Evolutionary conservation across 306 rosid species (phyloP).

Genomic region (Mimosa pudica): DNA sequence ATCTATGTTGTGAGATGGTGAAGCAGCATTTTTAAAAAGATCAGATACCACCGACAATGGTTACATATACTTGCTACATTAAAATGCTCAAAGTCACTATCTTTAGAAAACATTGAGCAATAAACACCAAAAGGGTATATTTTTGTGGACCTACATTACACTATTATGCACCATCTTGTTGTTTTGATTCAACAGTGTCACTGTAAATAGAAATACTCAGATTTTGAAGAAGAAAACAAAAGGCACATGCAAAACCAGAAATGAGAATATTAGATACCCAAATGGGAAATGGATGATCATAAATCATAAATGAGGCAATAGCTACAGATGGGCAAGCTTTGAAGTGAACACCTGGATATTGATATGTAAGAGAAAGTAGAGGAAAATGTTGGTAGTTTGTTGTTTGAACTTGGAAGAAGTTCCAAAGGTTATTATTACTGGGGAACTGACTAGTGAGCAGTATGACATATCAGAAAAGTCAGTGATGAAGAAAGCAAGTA

Average conservation of each 20-base stretch:
- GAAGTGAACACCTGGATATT: neutral
- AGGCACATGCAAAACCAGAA: constrained; percentile 23
- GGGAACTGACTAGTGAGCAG: neutral
- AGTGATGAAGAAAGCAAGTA: constrained; percentile 18
- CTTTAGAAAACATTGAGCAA: constrained; percentile 15
- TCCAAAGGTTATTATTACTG: neutral
- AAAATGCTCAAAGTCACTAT: constrained; percentile 24
- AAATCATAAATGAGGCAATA: constrained; percentile 5
- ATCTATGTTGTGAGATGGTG: constrained; percentile 19
- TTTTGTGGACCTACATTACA: constrained; percentile 8
- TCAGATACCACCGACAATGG: constrained; percentile 35
- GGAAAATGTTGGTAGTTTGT: neutral
- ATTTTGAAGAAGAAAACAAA: neutral
- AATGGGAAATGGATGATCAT: neutral
- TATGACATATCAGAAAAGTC: constrained; percentile 25
- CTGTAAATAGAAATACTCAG: neutral
- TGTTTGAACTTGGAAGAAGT: neutral
- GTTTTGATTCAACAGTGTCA: neutral
- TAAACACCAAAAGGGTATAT: constrained; percentile 6
- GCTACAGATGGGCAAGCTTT: neutral
- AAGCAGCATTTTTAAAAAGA: constrained; percentile 34
- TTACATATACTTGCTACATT: constrained; percentile 20
- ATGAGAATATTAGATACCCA: neutral
- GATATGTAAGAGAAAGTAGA: neutral
- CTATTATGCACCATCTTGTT: neutral